Conservation (phyloP, 306 rosid species). For the Notholithocarpus densiflorus region DNA sequence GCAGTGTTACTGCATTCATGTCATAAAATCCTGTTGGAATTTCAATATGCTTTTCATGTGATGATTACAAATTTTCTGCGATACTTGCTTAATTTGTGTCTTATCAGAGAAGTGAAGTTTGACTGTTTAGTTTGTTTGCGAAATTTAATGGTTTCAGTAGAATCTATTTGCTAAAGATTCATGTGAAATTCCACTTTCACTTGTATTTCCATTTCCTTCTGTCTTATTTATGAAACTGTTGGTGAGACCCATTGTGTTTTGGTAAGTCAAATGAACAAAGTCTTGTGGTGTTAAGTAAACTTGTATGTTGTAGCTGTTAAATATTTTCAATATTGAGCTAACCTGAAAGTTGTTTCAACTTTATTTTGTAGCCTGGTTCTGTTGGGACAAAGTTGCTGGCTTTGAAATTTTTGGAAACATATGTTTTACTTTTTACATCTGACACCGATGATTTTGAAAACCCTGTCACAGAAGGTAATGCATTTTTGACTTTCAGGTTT, state of each 20-base stretch:
- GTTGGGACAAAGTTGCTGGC: slow-evolving; percentile 72
- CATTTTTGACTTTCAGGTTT: slow-evolving; percentile 22
- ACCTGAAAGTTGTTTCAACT: slow-evolving; percentile 35
- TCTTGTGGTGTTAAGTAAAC: slow-evolving; percentile 1
- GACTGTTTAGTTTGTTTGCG: neutral
- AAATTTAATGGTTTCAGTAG: neutral
- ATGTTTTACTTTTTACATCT: slow-evolving; percentile 69
- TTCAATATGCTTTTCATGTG: neutral
- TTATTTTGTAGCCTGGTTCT: slow-evolving; percentile 78
- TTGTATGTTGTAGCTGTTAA: slow-evolving; percentile 7
- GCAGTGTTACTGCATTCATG: neutral
- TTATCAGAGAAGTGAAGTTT: neutral
- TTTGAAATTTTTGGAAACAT: slow-evolving; percentile 85
- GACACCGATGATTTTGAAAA: slow-evolving; percentile 57
- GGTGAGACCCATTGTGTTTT: neutral
- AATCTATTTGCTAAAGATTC: neutral
- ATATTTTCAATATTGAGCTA: slow-evolving; percentile 20
- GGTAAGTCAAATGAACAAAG: neutral
- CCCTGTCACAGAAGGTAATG: slow-evolving; percentile 63
- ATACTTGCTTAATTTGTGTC: neutral
- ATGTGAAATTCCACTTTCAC: neutral
- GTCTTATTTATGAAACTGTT: neutral
- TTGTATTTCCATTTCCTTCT: neutral
- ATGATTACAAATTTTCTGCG: neutral
- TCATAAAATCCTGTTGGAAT: neutral